These are phyloP conservation scores for Pichia sp. DNA, from an alignment of 1,139 yeast species.

Conservation along the genomic window DNA sequence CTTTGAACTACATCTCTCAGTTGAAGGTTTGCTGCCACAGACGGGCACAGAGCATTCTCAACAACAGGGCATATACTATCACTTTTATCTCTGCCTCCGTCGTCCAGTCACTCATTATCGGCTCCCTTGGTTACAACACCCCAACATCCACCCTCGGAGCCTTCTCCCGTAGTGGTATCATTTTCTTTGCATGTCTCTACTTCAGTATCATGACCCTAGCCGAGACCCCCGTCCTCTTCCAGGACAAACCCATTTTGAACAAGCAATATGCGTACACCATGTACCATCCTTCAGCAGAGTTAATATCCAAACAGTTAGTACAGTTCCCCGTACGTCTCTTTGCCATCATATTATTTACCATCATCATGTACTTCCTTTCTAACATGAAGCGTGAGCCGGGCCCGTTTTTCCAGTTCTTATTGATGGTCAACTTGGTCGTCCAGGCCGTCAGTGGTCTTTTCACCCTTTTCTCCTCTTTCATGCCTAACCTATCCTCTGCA, in stretches of 20 bases:
- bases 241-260: constrained; percentile 42
- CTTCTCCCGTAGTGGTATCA: constrained; percentile 38
- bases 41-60: constrained; percentile 44
- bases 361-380: constrained; percentile 41
- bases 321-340: constrained; percentile 39
- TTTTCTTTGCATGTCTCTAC: constrained; percentile 43
- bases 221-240: constrained; percentile 40
- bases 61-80: constrained; percentile 47
- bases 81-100: constrained; percentile 43
- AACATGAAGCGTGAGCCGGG: constrained; percentile 42
- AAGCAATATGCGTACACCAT: constrained; percentile 43
- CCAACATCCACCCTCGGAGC: constrained; percentile 34
- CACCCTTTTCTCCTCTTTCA: constrained; percentile 46
- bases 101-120: constrained; percentile 42
- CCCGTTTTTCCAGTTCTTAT: constrained; percentile 39
- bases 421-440: constrained; percentile 41
- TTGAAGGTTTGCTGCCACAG: constrained; percentile 43
- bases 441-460: constrained; percentile 42
- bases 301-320: constrained; percentile 39
- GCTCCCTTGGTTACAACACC: constrained; percentile 40
- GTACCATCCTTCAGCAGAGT: constrained; percentile 48
- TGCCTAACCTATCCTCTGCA: constrained; percentile 47
- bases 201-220: constrained; percentile 42
- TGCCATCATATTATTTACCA: constrained; percentile 36
- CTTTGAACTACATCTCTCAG: constrained; percentile 44